Base-by-base conservation (phyloP, 2,329 filamentous ascomycete genomes). In the Camillea tinctor region DNA sequence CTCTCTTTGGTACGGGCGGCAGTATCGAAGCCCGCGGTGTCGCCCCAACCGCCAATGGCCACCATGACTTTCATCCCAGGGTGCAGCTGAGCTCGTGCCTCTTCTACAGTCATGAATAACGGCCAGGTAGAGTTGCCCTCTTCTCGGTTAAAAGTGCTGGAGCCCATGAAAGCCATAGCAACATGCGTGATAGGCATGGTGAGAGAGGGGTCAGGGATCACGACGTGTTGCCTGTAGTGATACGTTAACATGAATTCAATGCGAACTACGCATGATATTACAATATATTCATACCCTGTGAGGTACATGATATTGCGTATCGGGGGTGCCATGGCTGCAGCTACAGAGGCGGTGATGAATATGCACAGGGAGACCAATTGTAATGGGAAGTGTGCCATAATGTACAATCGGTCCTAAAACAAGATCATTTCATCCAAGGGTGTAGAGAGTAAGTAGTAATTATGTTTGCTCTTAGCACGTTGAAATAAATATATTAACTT, bases 11-110 rank as follows among this genome's bases (percentile, higher is more conserved):
- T 80, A 49, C 78, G 80, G 2, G 80, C 79, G 2, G 77, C 85
- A 1, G 60, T 68, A 2, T 77, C 75, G 70, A 89, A 89, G 0
- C 86, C 86, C 13, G 70, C 68, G 0, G 81, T 83, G 60, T 89
- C 85, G 1, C 82, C 87, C 86, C 87, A 89, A 24, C 87, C 87
- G 15, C 87, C 88, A 50, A 90, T 81, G 19, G 87, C 83, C 60
- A 89, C 80, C 79, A 87, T 83, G 17, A 89, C 73, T 70, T 88
- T 86, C 54, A 82, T 80, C 4, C 77, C 79, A 0, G 80, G 71
- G 13, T 78, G 70, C 58, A 86, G 88, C 20, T 84, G 76, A 23
- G 75, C 74, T 19, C 85, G 81, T 51, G 86, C 76, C 3, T 80
- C 77, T 0, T 74, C 69, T 1, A 88, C 72, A 0, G 80, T 71